phyloP scores from a whole-genome alignment of 345 rosid genomes.

The Anastatica hierochuntica region DNA sequence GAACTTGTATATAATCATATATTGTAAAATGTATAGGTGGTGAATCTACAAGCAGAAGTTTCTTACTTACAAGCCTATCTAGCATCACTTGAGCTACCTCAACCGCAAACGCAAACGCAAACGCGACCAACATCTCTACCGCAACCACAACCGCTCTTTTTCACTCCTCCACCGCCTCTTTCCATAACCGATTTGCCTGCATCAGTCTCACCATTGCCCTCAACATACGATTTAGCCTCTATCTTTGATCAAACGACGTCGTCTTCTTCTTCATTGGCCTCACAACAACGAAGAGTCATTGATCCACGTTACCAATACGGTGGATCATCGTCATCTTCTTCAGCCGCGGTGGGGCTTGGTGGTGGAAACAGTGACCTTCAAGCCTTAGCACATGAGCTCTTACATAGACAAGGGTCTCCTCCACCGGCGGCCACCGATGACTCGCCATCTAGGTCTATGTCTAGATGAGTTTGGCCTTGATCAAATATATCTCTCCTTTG shows the following conservation, averaged over 20 bases:
- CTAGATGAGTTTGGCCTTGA: conserved; percentile 24
- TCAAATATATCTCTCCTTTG: not conserved
- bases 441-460: conserved; percentile 47
- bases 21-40: conserved; percentile 34
- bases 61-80: conserved; percentile 73
- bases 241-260: conserved; percentile 57
- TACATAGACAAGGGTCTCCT: conserved; percentile 57
- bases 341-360: conserved; percentile 24
- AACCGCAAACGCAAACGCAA: conserved; percentile 40
- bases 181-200: conserved; percentile 59
- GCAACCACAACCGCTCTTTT: conserved; percentile 14
- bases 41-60: conserved; percentile 77
- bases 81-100: conserved; percentile 50
- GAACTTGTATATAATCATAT: no score
- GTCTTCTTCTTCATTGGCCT: conserved; percentile 45
- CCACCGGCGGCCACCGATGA: conserved; percentile 39
- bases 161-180: conserved; percentile 46
- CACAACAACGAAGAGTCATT: conserved; percentile 42
- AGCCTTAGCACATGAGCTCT: conserved; percentile 69
- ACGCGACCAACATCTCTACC: conserved; percentile 35
- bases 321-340: conserved; percentile 22
- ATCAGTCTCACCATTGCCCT: conserved; percentile 38
- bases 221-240: conserved; percentile 53
- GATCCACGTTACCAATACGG: conserved; percentile 55
- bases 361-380: conserved; percentile 69